Base-by-base conservation (phyloP, 192 early-diverging fungal genomes). In the Coemansia sp. region DNA sequence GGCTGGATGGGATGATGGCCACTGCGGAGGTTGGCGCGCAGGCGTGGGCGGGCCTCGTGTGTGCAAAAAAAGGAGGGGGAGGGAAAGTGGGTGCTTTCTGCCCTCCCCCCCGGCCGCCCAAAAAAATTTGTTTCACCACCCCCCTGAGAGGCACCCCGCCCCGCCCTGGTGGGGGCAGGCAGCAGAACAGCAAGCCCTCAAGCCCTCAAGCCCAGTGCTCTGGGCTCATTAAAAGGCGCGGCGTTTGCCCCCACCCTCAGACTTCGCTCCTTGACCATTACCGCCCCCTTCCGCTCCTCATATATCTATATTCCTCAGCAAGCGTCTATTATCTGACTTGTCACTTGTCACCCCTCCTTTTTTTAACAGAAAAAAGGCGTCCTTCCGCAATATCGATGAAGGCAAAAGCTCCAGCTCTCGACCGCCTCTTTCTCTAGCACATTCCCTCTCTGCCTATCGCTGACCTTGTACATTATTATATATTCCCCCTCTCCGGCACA, bases 181-280 rank as follows among this genome's bases (percentile, higher is more conserved):
- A n/a, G n/a, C n/a, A n/a, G n/a, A n/a, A n/a, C n/a, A n/a, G n/a
- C n/a, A n/a, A n/a, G n/a, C n/a, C n/a, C n/a, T n/a, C n/a, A n/a
- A n/a, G 51, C 25, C 51, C 6, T 6, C 22, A 25, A 54, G 51
- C 51, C 27, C 51, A 47, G 19, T 20, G n/a, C n/a, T n/a, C n/a
- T n/a, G n/a, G n/a, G n/a, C 45, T 24, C 29, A 54, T 54, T 54
- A 25, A 54, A 54, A 54, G 29, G 51, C 32, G 51, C 51, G 51
- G 51, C 51, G 51, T 31, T 54, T 54, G 51, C 51, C 45, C 51
- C 27, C 27, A 27, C 51, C 51, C 29, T 27, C 51, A 54, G 17
- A 54, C 51, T 54, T 54, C 4, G 25, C 27, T 54, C 51, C 29
- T 54, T 54, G 51, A 54, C 51, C 27, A 54, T 35, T 35, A 5